Base-by-base conservation (phyloP, 805 yeast genomes). In the Middelhovenomyces tepae region DNA sequence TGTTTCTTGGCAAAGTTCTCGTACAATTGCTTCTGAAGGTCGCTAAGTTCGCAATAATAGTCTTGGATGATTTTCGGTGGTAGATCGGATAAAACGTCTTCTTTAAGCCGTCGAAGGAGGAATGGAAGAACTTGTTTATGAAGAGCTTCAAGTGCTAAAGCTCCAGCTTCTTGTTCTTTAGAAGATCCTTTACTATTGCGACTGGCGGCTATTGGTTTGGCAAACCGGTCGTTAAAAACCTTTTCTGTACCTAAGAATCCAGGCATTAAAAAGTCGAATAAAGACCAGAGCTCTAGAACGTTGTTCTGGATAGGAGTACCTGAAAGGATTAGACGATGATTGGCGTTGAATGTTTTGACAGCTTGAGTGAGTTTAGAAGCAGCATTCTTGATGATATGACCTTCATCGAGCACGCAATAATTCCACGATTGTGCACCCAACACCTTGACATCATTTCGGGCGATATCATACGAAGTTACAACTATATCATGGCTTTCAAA, bases 41-140 rank as follows among this genome's bases (percentile, higher is more conserved):
- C 94, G 46, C 94, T 84, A 42, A 93, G 66, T 45, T 91, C 97
- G 62, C 98, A 91, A 56, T 91, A 91, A 57, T 91, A 89, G 62
- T 91, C 99, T 56, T 91, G 99, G 45, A 91, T 91, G 47, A 93
- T 91, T 59, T 91, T 91, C 24, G 99, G 99, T 7, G 99, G 99
- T 46, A 91, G 66, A 55, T 91, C 99, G 1, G 93, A 80, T 34
- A 91, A 64, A 4, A 91, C 99, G 46, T 91, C 97, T 53, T 91
- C 97, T 56, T 91, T 91, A 51, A 91, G 68, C 55, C 99, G 78
- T 56, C 99, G 79, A 43, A 91, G 64, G 86, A 93, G 80, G 56
- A 91, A 91, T 10, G 99, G 99, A 29, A 91, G 65, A 0, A 86
- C 97, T 48, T 91, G 99, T 49, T 89, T 91, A 58, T 91, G 99